Percentiles rank a stretch among this genome's conserved stretches.
These are phyloP conservation scores for Fistulinella staudtii DNA, from an alignment of 1,284 basidiomycete genomes.

Conservation along the genomic window DNA sequence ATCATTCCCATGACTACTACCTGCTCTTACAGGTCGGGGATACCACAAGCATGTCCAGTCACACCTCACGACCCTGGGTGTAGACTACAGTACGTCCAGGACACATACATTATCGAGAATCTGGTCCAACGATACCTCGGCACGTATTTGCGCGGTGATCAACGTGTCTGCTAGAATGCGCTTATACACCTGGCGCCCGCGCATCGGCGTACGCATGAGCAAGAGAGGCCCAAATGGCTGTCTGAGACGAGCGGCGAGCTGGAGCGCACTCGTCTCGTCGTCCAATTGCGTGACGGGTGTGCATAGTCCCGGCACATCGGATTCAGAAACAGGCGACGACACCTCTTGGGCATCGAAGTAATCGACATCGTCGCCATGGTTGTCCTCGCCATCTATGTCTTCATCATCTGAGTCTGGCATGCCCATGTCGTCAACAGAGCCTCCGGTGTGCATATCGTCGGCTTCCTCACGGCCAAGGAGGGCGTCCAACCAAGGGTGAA, in stretches of 20 bases:
- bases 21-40: too few relatives aligned
- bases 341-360: too few relatives aligned
- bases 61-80: too few relatives aligned
- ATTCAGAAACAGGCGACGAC: not conserved
- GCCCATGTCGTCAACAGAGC: too few relatives aligned
- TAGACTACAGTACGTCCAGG: not conserved
- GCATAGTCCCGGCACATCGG: not conserved
- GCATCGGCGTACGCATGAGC: not conserved
- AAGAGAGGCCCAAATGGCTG: not conserved
- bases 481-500: conserved; percentile 1
- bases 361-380: not conserved
- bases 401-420: not conserved
- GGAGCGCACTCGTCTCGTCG: not conserved
- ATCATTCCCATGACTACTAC: too few relatives aligned
- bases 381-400: too few relatives aligned
- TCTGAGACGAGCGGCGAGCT: not conserved
- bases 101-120: not conserved
- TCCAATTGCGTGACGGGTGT: not conserved
- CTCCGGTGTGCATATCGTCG: not conserved
- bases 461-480: not conserved
- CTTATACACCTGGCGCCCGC: not conserved
- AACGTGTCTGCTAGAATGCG: not conserved
- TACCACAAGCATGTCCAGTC: too few relatives aligned
- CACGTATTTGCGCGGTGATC: not conserved
- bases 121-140: not conserved